phyloP scores from a whole-genome alignment of 177 flowering plant species.

The Telopea speciosissima region DNA sequence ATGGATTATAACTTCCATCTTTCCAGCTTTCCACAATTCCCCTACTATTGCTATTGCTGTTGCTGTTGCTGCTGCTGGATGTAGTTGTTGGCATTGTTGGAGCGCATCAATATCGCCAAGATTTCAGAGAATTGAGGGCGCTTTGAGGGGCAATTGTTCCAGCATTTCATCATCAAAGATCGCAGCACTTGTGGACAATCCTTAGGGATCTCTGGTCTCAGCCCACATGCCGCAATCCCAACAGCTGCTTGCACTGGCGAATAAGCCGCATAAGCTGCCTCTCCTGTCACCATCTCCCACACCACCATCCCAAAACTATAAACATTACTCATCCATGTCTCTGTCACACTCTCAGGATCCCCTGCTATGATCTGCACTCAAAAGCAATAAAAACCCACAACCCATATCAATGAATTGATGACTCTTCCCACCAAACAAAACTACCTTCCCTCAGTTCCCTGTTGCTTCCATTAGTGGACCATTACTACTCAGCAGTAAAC shows the following conservation, averaged over 20 bases:
- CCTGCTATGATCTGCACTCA: conserved; percentile 82
- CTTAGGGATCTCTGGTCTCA: conserved; percentile 89
- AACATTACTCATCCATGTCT: conserved; percentile 95
- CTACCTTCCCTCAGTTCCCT: neutral
- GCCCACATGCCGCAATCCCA: conserved; percentile 95
- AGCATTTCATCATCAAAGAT: conserved; percentile 75
- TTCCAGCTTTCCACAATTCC: too few relatives aligned
- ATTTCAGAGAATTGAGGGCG: neutral
- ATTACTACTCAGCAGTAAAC: too few relatives aligned
- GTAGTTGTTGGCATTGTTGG: neutral
- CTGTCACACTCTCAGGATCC: conserved; percentile 82
- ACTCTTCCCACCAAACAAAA: neutral
- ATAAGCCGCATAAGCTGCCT: conserved; percentile 70
- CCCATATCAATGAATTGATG: neutral
- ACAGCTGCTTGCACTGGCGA: conserved; percentile 99
- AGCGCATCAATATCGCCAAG: neutral
- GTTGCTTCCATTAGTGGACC: too few relatives aligned
- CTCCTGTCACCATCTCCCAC: conserved; percentile 94
- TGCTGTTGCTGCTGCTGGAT: neutral
- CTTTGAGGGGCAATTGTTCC: neutral
- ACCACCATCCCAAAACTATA: conserved; percentile 91
- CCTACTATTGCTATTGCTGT: neutral
- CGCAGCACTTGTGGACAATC: conserved; percentile 69
- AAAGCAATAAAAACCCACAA: neutral
- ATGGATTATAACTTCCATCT: neutral